A percentile compares a stretch with the other conserved stretches of the same genome.
Evolutionary conservation across 345 rosid genomes (phyloP).

Genomic region (Salix exigua): DNA sequence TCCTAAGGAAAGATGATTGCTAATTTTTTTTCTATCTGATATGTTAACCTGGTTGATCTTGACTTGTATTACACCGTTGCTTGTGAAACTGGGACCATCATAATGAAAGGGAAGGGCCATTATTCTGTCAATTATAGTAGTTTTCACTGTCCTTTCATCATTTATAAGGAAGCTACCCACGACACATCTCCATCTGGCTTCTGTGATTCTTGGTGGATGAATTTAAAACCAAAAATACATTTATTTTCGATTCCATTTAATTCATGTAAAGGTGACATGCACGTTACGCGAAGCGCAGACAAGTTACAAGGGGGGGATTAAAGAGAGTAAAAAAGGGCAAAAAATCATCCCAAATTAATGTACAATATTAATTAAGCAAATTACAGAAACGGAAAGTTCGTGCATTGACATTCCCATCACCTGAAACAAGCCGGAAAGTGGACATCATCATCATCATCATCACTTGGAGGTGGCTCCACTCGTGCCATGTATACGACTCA

Average conservation of each 20-base stretch:
- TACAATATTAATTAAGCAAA: neutral
- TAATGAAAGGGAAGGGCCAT: neutral
- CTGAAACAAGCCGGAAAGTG: neutral
- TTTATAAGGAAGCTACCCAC: neutral
- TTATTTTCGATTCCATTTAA: neutral
- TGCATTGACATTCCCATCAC: neutral
- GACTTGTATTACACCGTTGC: neutral
- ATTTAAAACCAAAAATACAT: neutral
- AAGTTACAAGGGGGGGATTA: neutral
- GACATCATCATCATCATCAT: neutral
- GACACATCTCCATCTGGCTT: neutral
- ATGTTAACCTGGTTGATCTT: neutral
- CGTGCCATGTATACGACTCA: neutral
- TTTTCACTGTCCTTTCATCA: neutral
- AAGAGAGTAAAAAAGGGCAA: neutral
- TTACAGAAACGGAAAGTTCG: neutral
- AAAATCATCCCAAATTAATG: neutral
- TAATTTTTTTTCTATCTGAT: neutral
- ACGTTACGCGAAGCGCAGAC: neutral
- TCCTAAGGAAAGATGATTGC: neutral
- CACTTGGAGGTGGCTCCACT: neutral
- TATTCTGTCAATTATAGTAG: neutral
- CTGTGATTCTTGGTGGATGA: neutral
- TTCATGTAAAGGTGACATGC: neutral
- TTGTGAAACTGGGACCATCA: neutral